Evolutionary conservation across 768 basidiomycete species (phyloP), one percentile per base, ranked within the genome.

Genomic region (Lentinula lateritia): DNA sequence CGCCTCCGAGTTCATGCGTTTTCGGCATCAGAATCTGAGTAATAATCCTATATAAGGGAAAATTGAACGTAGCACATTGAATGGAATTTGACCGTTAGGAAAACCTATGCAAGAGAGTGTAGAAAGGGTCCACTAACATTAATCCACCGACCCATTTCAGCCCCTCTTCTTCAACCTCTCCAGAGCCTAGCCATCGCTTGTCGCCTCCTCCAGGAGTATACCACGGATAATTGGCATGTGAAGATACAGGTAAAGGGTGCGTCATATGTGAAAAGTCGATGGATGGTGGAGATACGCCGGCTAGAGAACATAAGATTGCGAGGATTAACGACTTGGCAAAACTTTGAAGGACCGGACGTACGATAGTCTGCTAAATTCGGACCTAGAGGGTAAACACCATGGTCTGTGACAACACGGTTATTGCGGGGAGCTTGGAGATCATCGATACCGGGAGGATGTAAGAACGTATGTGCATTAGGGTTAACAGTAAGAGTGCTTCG

Each of bases 131-230:
- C 28, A 61, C 81, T 63, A 61, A 88, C 90, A 92, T 83, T 64
- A 92, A 67, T 20, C 83, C 77, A 34, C 90, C 90, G 9, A 90
- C 83, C 90, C 90, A 92, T 52, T 85, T 79, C 60, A 80, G 69
- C n/a, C 84, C 86, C 42, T 81, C 80, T 70, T 83, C 83, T 66
- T 85, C 81, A 12, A 79, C 71, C 58, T 77, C 80, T 20, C 78
- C 80, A 10, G 74, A 73, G 23, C 74, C 77, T 23, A 80, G 60
- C 88, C 90, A 88, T 28, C 88, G 81, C 63, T 77, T 78, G 71
- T 92, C 90, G 34, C 76, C 77, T 10, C 86, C 89, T 1, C 89
- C 87, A 0, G 85, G 80, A 10, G 91, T 90, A 67, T 82, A 84
- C 66, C 87, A 85, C 12, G 91, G 92, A 72, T 92, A 93, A 56